These are phyloP conservation scores for Agaricus subrufescens DNA, from an alignment of 768 basidiomycete species.

Conservation along the genomic window DNA sequence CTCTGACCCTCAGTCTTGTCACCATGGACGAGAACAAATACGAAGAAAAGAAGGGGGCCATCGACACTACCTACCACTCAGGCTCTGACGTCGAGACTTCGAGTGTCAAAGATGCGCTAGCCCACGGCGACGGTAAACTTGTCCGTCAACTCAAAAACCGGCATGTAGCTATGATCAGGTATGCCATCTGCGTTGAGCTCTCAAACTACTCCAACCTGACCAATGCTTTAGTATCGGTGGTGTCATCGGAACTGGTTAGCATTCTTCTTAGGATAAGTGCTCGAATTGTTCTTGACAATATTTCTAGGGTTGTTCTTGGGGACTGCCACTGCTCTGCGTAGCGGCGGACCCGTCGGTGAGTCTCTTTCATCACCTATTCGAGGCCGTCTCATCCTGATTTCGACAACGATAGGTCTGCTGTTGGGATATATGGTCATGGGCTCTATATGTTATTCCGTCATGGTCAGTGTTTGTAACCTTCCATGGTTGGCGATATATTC, in stretches of 20 bases:
- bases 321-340: conserved; percentile 40
- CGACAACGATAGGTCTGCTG: conserved; percentile 42
- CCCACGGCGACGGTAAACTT: conserved; percentile 24
- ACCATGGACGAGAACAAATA: conserved; percentile 3
- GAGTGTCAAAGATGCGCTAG: not conserved
- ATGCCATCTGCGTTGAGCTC: not conserved
- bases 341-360: conserved; percentile 69
- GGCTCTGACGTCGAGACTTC: conserved; percentile 5
- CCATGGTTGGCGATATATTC: not conserved
- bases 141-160: conserved; percentile 68
- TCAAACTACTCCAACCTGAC: not conserved
- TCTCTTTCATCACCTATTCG: not conserved
- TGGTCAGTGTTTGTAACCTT: conserved; percentile 37
- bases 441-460: conserved; percentile 64
- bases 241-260: conserved; percentile 54
- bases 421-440: conserved; percentile 69
- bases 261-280: no score
- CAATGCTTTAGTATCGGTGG: conserved; percentile 47
- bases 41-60: not conserved
- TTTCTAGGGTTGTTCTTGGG: conserved; percentile 62
- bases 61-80: not conserved
- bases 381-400: not conserved
- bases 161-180: conserved; percentile 82
- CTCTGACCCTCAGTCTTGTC: not conserved
- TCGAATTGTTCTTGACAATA: not conserved